Base-by-base conservation (phyloP, 2,329 filamentous ascomycete genomes). In the Fusarium duplospermum region DNA sequence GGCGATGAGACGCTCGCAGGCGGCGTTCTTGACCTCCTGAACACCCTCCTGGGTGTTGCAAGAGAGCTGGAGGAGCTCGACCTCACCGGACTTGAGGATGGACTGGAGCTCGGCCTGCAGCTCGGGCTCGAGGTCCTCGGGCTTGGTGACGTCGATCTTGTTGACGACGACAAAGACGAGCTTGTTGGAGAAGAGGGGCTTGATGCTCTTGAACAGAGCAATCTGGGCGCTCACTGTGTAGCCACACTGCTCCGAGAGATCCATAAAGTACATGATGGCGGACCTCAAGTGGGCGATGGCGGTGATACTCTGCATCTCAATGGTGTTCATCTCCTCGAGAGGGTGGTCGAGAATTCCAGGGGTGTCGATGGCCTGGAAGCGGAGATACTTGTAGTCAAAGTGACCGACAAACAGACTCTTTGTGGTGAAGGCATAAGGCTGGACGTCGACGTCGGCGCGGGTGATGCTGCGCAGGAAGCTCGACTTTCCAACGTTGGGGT, bases 281-380 rank as follows among this genome's bases (percentile, higher is more conserved):
- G 95, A 97, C 79, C 96, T 91, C 81, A 99, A 88, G 87, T 99
- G 97, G 61, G 96, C 96, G 86, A 99, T 98, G 13, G 97, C 96
- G 20, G 96, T 98, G 77, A 99, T 98, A 71, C 93, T 84, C 87
- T 98, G 96, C 94, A 98, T 98, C 85, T 99, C 96, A 81, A 99
- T 99, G 4, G 96, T 98, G 86, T 98, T 98, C 96, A 98, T 99
- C 86, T 98, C 96, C 85, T 98, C 96, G 10, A 99, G 90, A 38
- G 96, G 95, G 83, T 99, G 96, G 79, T 99, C 96, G 70, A 99
- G 87, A 77, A 99, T 98, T 88, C 96, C 96, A n/a, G 96, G 96
- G 13, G 96, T 99, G 85, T 99, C 96, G 78, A 99, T 98, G 31
- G 95, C 95, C 86, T 88, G 87, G 81, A 89, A 89, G 38, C 85